Base-by-base conservation (phyloP, 1,139 yeast genomes). In the Meyerozyma elateridarum region DNA sequence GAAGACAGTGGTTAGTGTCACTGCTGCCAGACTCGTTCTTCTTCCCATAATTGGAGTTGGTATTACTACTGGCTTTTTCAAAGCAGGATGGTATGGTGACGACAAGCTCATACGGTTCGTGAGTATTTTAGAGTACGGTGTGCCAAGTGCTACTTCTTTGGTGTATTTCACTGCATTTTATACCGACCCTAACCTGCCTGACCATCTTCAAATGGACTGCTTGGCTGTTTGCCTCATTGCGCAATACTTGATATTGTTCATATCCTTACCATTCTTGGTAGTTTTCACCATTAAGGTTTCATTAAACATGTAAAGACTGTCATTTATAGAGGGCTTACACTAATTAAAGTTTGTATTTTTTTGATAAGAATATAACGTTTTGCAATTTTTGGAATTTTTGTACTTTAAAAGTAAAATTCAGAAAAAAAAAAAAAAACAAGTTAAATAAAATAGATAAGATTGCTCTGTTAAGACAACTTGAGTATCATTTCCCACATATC, bases 81-180 rank as follows among this genome's bases (percentile, higher is more conserved):
- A 61, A 27, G 73, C 64, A 2, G 72, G 72, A 3, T 67, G 73
- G 73, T 68, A 54, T 39, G 68, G 61, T 9, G 73, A 68, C 30
- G 88, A 85, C 49, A 48, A 47, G 15, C 42, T 67, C 17, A 46
- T 68, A 15, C 57, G 76, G 20, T 84, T 89, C 46, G 81, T 88
- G 11, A 73, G 85, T 48, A 82, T 83, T 13, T 66, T 88, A 30
- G 78, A 82, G 14, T 82, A 79, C 52, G 88, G 93, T 0, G 69
- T 85, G 37, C 96, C 96, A 0, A 80, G 84, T 39, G 95, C 96
- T 0, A 88, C 96, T 0, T 73, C 88, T 1, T 73, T 85, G 46
- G 79, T 88, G 14, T 88, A 85, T 51, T 66, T 88, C 41, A 85
- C 96, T 3, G 91, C 95, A 5, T 79, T 85, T 50, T 85, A 79